phyloP scores from a whole-genome alignment of 2,329 filamentous ascomycete species.

The Colletotrichum musicola region DNA sequence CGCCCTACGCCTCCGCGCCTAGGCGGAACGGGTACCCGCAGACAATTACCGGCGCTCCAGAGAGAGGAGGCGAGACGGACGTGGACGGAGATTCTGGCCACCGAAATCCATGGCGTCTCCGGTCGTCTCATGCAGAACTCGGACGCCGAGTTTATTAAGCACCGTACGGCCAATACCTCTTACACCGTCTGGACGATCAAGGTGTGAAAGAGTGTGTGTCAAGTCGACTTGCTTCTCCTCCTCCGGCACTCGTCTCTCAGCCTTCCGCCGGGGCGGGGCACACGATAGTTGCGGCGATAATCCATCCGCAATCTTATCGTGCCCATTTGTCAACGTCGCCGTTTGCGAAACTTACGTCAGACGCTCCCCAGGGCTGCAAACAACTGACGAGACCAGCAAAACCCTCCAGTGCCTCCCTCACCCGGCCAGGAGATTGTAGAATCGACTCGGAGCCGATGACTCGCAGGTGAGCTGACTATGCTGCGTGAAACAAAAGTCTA shows the following conservation, averaged over 20 bases:
- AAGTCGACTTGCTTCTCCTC: not conserved
- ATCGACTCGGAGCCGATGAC: not conserved
- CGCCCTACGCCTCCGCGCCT: not conserved
- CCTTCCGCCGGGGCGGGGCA: no score
- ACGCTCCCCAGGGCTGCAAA: no score
- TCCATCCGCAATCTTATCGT: no score
- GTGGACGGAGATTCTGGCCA: not conserved
- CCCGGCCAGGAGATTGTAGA: not conserved
- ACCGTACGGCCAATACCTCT: conserved; percentile 14
- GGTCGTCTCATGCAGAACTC: not conserved
- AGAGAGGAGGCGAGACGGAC: not conserved
- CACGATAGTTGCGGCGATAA: no score
- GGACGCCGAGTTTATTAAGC: conserved; percentile 6
- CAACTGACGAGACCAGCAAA: no score
- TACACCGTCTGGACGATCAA: conserved; percentile 16
- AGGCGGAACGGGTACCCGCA: conserved; percentile 18
- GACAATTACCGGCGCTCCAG: not conserved
- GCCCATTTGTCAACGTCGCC: no score
- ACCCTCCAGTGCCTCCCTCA: no score
- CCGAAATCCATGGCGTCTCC: not conserved
- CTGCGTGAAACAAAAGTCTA: conserved; percentile 15
- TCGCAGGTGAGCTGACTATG: not conserved
- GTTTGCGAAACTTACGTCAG: no score
- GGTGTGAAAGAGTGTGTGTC: conserved; percentile 2
- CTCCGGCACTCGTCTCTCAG: no score